Evolutionary conservation across 768 basidiomycete genomes (phyloP).

Genomic region (Lyophyllum semitale): DNA sequence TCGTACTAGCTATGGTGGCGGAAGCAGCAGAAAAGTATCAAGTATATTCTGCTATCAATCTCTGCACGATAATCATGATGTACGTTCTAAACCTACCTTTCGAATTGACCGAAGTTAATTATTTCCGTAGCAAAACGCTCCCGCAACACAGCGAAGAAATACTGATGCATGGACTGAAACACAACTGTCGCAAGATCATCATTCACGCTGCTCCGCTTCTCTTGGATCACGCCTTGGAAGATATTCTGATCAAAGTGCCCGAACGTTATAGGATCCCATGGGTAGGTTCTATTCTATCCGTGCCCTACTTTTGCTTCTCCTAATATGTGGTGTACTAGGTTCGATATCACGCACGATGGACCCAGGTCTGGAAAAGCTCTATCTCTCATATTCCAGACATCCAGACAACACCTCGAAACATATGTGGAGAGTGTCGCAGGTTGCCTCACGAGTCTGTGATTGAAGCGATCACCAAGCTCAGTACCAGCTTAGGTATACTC

Average conservation of each 20-base stretch:
- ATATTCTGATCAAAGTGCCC: neutral
- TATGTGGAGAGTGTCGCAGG: neutral
- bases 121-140: neutral
- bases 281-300: neutral
- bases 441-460: neutral
- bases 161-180: slow-evolving; percentile 5
- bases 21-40: slow-evolving; percentile 27
- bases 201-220: slow-evolving; percentile 3
- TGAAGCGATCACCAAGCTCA: neutral
- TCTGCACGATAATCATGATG: slow-evolving; percentile 19
- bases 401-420: neutral
- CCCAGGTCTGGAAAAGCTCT: neutral
- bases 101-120: neutral
- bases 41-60: slow-evolving; percentile 24
- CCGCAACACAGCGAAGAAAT: slow-evolving; percentile 3
- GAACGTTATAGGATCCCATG: neutral
- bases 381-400: neutral
- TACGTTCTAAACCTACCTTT: neutral
- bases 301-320: neutral
- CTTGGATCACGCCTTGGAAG: slow-evolving; percentile 4
- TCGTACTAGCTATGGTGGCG: slow-evolving; percentile 11
- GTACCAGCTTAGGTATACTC: neutral
- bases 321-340: neutral
- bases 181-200: neutral
- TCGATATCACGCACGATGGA: slow-evolving; percentile 3